Evolutionary conservation across 176 grass and related monocot species (phyloP).

Genomic region (Ampelocalamus luodianensis): DNA sequence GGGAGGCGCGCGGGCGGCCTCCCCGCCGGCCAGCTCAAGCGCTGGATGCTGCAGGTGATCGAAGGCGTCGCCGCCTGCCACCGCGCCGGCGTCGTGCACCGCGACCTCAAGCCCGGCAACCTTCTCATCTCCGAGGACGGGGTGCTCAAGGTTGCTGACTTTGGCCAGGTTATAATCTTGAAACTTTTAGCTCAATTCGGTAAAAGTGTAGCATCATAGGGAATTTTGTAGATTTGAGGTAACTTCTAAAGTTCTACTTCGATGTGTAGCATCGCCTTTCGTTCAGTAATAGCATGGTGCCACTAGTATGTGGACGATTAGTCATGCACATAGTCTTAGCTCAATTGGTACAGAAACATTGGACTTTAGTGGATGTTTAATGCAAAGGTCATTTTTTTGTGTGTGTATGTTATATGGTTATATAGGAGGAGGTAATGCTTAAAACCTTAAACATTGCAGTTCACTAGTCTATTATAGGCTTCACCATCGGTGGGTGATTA

Average conservation of each 20-base stretch:
- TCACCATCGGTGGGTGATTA: not conserved
- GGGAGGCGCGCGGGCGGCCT: slow-evolving; percentile 48
- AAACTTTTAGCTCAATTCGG: not conserved
- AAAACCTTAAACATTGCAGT: not conserved
- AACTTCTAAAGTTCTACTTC: not conserved
- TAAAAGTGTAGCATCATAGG: not conserved
- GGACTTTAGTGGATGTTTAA: not conserved
- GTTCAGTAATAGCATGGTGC: not conserved
- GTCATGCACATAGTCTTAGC: slow-evolving; percentile 5
- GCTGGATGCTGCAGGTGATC: slow-evolving; percentile 90
- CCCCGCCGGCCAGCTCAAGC: slow-evolving; percentile 59
- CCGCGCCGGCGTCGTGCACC: slow-evolving; percentile 44
- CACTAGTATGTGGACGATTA: slow-evolving; percentile 20
- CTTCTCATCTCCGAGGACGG: slow-evolving; percentile 78
- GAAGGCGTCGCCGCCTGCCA: slow-evolving; percentile 77
- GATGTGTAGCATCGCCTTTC: not conserved
- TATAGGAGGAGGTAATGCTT: not conserved
- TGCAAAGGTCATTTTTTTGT: not conserved
- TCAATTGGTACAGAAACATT: not conserved
- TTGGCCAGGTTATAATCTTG: slow-evolving; percentile 77
- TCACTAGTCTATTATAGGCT: not conserved
- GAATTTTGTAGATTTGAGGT: slow-evolving; percentile 6
- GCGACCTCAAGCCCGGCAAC: slow-evolving; percentile 66
- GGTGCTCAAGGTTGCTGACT: slow-evolving; percentile 85
- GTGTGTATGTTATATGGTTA: not conserved